Evolutionary conservation across 495 filamentous ascomycete genomes (phyloP).

Genomic region (Aspergillus affinis): DNA sequence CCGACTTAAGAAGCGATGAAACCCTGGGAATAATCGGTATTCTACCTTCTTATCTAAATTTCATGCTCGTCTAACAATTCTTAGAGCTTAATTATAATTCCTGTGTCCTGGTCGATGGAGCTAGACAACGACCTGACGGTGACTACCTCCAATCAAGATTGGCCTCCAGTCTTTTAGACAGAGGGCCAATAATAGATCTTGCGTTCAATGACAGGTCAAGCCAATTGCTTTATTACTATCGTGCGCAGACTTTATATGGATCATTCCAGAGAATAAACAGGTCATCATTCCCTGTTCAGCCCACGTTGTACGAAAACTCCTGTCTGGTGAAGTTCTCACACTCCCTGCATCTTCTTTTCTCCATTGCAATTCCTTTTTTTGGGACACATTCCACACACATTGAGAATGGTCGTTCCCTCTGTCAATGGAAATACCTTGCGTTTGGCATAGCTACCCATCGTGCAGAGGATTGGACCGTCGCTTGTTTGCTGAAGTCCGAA

Average conservation of each 20-base stretch:
- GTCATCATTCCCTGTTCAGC: conserved; percentile 10
- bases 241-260: conserved; percentile 30
- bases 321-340: conserved; percentile 29
- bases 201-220: conserved; percentile 37
- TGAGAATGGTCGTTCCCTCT: conserved; percentile 16
- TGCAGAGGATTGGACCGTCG: conserved; percentile 40
- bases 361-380: conserved; percentile 45
- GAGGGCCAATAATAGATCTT: conserved; percentile 32
- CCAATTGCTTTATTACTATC: conserved; percentile 39
- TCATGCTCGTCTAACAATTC: conserved; percentile 8
- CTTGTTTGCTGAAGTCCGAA: conserved; percentile 40
- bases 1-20: conserved; percentile 7
- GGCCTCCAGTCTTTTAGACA: conserved; percentile 1
- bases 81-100: conserved; percentile 21
- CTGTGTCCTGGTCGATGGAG: conserved; percentile 12
- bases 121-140: conserved; percentile 2
- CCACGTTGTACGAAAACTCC: conserved; percentile 29
- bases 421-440: conserved; percentile 44
- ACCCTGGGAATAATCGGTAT: conserved; percentile 16
- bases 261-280: conserved; percentile 28
- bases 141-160: conserved; percentile 6
- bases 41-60: neutral
- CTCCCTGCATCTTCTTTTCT: conserved; percentile 33
- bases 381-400: conserved; percentile 29
- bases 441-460: conserved; percentile 42